A percentile compares a stretch with the other conserved stretches of the same genome.
phyloP scores from a whole-genome alignment of 306 rosid genomes.

The Chamaecrista fasciculata region DNA sequence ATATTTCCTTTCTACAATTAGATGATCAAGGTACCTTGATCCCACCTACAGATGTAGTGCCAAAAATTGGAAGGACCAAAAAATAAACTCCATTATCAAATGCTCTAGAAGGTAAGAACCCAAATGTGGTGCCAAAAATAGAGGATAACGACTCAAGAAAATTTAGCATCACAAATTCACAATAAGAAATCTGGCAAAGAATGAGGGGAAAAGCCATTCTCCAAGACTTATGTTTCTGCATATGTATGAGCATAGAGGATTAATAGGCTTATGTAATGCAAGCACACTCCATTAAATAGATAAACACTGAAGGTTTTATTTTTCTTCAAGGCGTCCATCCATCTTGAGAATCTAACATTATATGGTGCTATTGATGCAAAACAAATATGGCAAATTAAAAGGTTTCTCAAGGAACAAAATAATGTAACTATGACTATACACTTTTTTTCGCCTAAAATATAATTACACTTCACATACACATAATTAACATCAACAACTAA shows the following conservation, averaged over 20 bases:
- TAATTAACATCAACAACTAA: conserved; percentile 3
- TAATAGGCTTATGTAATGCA: not conserved
- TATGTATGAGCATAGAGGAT: not conserved
- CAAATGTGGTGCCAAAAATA: not conserved
- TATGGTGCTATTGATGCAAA: not conserved
- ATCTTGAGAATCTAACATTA: not conserved
- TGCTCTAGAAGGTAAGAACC: not conserved
- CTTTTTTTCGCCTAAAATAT: too few relatives aligned
- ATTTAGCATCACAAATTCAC: conserved; percentile 12
- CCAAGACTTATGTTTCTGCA: conserved; percentile 18
- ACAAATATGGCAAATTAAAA: not conserved
- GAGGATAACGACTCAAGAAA: conserved; percentile 10
- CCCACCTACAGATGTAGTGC: conserved; percentile 57
- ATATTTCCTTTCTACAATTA: conserved; percentile 86
- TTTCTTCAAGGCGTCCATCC: conserved; percentile 12
- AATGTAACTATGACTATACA: not conserved
- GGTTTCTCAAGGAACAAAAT: conserved; percentile 6
- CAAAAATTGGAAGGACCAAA: not conserved
- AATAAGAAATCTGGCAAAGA: not conserved
- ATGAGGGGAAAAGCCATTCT: conserved; percentile 6
- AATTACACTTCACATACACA: conserved; percentile 12
- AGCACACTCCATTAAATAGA: conserved; percentile 8
- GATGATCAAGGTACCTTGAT: conserved; percentile 80
- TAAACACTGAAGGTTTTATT: not conserved
- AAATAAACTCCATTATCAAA: conserved; percentile 3